Conservation (phyloP, 441 rosid genomes). For the Theobroma grandiflorum region DNA sequence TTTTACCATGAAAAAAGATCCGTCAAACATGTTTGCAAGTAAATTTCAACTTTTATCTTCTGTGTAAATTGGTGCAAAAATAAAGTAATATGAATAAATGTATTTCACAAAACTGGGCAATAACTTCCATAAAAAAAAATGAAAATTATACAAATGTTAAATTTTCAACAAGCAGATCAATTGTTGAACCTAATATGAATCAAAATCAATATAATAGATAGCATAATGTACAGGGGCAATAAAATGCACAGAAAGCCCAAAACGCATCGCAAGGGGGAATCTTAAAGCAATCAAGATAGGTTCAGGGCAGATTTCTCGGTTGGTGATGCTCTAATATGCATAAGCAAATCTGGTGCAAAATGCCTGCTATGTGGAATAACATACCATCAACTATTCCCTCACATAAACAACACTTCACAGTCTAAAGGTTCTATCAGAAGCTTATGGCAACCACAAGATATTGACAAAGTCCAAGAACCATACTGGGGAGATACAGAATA, state of each 20-base stretch:
- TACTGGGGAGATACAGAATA: neutral
- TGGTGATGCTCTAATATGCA: neutral
- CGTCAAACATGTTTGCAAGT: conserved; percentile 20
- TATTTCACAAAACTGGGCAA: neutral
- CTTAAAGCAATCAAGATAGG: neutral
- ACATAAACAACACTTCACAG: neutral
- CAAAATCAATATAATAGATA: neutral
- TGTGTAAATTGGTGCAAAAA: neutral
- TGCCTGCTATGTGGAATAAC: neutral
- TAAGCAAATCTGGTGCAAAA: neutral
- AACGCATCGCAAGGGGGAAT: neutral
- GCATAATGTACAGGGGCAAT: neutral
- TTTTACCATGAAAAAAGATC: conserved; percentile 24
- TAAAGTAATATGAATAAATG: neutral
- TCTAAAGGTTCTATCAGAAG: neutral
- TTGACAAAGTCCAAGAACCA: neutral
- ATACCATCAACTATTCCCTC: neutral
- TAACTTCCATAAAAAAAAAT: neutral
- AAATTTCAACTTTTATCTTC: conserved; percentile 10
- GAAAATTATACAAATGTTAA: neutral
- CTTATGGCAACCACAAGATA: neutral
- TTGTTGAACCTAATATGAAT: neutral
- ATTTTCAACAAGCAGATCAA: neutral
- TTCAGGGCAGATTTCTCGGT: neutral
- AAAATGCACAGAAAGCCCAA: neutral